Conservation (phyloP, 129 eudicot species). For the Helianthus annuus region HanXRQr2.0-SUNRISE NC_035443.2:10480393-10480892, state of each 20-base stretch:
- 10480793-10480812: conserved; percentile 59
- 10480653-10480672: neutral
- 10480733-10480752: conserved; percentile 51
- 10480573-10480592: too few species aligned
- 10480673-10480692: conserved; percentile 19
- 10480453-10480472: too few species aligned
- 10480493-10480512: too few species aligned
- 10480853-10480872: conserved; percentile 68
- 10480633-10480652: neutral
- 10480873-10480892: conserved; percentile 47
- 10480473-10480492: too few species aligned
- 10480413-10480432: too few species aligned
- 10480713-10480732: conserved; percentile 71
- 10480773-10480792: conserved; percentile 69
- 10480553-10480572: too few species aligned
- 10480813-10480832: conserved; percentile 49
- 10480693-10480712: conserved; percentile 75
- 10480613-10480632: neutral
- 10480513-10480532: too few species aligned
- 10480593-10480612: too few species aligned
- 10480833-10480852: conserved; percentile 60
- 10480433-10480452: too few species aligned
- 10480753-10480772: conserved; percentile 68
- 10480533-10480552: too few species aligned
- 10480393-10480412: too few species aligned